Evolutionary conservation across 2,329 filamentous ascomycete species (phyloP), one percentile per base, ranked within the genome.

Genomic region (Huntiella abstrusa): DNA sequence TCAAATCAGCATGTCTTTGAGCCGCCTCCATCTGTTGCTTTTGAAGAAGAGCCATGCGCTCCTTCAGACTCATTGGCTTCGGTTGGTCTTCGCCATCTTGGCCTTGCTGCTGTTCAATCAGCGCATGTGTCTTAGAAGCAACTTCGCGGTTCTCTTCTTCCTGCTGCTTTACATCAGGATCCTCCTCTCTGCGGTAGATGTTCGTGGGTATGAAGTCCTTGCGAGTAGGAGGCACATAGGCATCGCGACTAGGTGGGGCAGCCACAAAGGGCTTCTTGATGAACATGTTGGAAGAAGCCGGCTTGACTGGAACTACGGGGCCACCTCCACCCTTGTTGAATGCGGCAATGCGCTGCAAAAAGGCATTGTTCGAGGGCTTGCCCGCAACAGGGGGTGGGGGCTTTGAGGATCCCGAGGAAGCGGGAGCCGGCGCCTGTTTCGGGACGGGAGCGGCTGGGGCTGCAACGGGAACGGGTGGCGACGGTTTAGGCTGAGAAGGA

Each of bases 251-350:
- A 1, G 91, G 91, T 13, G 91, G 91, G 44, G 91, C 86, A 3
- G 91, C 84, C 48, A 98, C 87, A 56, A 95, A 98, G 0, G 88
- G 86, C 63, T 96, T 96, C 70, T 88, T 95, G 62, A 98, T 78
- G 57, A 96, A 96, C 70, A 52, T 71, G 70, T 41, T 71, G 66
- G 49, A 73, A 68, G 33, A 80, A 63, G 2, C 75, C 75, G 86
- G 84, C 59, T 93, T 93, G 64, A 92, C 88, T 1, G 91, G 91
- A n/a, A 85, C 75, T 50, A 91, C 68, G 6, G 91, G 91, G 2
- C 86, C 77, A 4, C 86, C 85, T 34, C 83, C 75, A 39, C 83
- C 69, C 59, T 88, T 91, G 63, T 98, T 98, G 66, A 98, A 98
- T 39, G 91, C 88, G 33, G 91, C 91, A 58, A 98, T 94, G 52